Conservation (phyloP, 306 rosid genomes). For the Cercis canadensis region DNA sequence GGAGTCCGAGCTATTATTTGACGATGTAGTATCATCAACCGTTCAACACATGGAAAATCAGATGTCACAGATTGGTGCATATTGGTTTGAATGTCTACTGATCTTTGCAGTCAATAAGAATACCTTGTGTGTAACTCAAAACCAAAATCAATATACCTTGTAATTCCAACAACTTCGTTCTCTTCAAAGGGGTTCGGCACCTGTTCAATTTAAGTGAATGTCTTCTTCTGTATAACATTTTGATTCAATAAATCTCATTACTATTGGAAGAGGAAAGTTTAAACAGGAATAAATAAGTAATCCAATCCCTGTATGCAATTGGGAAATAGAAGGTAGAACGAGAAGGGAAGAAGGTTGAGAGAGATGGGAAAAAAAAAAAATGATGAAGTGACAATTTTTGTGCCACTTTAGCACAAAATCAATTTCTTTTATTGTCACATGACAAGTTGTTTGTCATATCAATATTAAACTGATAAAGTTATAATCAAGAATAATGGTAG, state of each 20-base stretch:
- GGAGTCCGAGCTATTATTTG: constrained; percentile 64
- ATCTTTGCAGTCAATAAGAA: constrained; percentile 20
- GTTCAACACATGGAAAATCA: constrained; percentile 48
- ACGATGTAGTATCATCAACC: constrained; percentile 62
- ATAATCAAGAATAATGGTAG: too few species aligned
- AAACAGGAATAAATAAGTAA: constrained; percentile 16
- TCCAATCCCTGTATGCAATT: too few species aligned
- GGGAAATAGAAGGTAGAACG: too few species aligned
- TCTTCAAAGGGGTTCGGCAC: constrained; percentile 91
- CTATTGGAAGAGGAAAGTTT: constrained; percentile 17
- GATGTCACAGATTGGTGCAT: constrained; percentile 26
- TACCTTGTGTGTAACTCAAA: constrained; percentile 89
- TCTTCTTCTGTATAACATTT: constrained; percentile 28
- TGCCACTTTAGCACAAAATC: too few species aligned
- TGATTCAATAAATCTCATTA: constrained; percentile 1
- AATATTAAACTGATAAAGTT: too few species aligned
- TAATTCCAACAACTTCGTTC: constrained; percentile 83
- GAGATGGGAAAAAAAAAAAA: too few species aligned
- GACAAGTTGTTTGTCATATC: too few species aligned
- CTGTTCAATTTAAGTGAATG: constrained; percentile 58
- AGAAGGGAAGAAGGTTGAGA: too few species aligned
- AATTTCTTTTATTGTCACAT: too few species aligned
- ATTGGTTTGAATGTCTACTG: constrained; percentile 20
- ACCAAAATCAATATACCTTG: constrained; percentile 95
- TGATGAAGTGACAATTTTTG: too few species aligned